Evolutionary conservation across 148 eudicot species (phyloP).

Genomic region (Arbutus unedo): DNA sequence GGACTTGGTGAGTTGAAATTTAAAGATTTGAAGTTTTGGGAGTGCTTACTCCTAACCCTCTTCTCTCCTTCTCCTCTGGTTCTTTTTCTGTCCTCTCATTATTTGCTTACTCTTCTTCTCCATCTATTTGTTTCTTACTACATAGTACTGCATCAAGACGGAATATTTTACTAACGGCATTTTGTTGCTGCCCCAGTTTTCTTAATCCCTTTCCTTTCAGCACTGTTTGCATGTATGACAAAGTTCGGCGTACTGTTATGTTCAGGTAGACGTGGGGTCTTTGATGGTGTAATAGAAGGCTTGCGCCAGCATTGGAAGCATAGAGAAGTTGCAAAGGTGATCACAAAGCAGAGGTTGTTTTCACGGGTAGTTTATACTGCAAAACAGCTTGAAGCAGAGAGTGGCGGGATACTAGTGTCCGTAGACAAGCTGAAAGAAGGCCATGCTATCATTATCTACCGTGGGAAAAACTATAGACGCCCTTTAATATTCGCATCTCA

Average conservation of each 20-base stretch:
- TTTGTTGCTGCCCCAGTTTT: background rate
- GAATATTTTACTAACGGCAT: too few relatives aligned
- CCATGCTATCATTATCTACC: constrained; percentile 76
- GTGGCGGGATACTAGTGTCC: constrained; percentile 70
- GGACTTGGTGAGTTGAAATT: too few relatives aligned
- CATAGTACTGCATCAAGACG: too few relatives aligned
- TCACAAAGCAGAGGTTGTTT: constrained; percentile 70
- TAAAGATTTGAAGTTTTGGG: too few relatives aligned
- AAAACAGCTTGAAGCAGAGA: constrained; percentile 64
- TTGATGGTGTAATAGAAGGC: constrained; percentile 91
- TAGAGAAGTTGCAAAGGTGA: constrained; percentile 78
- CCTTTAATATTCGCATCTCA: constrained; percentile 39
- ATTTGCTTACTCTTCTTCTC: too few relatives aligned
- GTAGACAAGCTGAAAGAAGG: constrained; percentile 80
- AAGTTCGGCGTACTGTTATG: constrained; percentile 14
- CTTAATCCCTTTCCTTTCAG: background rate
- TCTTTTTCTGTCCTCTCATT: too few relatives aligned
- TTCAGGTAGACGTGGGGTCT: constrained; percentile 87
- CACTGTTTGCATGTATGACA: background rate
- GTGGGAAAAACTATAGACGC: constrained; percentile 88
- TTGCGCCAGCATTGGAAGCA: constrained; percentile 98
- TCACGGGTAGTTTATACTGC: constrained; percentile 67
- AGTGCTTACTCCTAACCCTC: too few relatives aligned
- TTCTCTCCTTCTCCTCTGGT: too few relatives aligned
- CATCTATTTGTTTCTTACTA: too few relatives aligned